Evolutionary conservation across 345 rosid genomes (phyloP).

Genomic region (Citrus hindsii): DNA sequence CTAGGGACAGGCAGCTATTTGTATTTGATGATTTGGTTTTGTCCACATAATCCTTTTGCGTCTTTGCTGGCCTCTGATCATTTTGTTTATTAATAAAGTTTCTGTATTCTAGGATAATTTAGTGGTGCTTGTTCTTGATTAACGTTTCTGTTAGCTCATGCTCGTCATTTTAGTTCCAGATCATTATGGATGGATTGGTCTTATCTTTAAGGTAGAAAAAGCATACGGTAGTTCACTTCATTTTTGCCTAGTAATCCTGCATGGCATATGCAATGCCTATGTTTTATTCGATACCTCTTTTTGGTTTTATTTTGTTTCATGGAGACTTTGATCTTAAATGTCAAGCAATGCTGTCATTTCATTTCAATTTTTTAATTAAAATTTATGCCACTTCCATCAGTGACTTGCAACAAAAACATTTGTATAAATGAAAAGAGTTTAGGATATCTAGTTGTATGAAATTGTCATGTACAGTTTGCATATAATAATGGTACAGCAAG

Average conservation of each 20-base stretch:
- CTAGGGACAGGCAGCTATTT: slow-evolving; percentile 6
- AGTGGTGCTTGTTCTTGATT: not conserved
- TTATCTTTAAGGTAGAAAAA: not conserved
- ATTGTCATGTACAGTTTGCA: not conserved
- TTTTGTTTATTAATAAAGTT: not conserved
- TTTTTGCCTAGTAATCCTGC: not conserved
- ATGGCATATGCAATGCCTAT: not conserved
- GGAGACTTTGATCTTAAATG: not conserved
- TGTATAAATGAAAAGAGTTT: not conserved
- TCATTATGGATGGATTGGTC: not conserved
- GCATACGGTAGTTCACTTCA: not conserved
- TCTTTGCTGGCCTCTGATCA: not conserved
- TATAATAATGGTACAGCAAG: not conserved
- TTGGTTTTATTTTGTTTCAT: not conserved
- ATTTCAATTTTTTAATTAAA: not conserved
- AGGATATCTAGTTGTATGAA: not conserved
- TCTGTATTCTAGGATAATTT: not conserved
- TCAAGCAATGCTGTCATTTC: not conserved
- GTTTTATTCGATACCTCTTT: not conserved
- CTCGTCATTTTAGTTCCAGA: not conserved
- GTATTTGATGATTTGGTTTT: not conserved
- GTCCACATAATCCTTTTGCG: not conserved
- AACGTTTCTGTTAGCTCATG: not conserved
- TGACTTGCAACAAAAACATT: too few species aligned
- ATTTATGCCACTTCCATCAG: too few species aligned